Conservation (phyloP, 2,329 filamentous ascomycete genomes). For the Graphilbum fragrans region DNA sequence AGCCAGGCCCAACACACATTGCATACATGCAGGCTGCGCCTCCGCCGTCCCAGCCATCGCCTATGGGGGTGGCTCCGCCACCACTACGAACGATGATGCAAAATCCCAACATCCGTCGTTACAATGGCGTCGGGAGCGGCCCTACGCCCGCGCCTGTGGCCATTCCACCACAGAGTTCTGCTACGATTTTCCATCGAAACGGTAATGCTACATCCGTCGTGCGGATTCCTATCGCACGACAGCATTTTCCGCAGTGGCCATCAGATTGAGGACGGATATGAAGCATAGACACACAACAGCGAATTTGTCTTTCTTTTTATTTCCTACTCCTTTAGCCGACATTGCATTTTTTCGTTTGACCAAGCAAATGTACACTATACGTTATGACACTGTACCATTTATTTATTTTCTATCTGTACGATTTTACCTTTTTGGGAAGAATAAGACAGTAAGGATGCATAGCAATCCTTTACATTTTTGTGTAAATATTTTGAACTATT, state of each 20-base stretch:
- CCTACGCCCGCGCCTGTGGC: slow-evolving; percentile 1
- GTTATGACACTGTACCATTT: no score
- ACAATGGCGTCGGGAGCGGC: neutral
- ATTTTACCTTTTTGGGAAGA: no score
- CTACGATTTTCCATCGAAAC: slow-evolving; percentile 3
- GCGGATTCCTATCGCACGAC: slow-evolving; percentile 7
- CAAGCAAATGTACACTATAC: no score
- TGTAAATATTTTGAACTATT: no score
- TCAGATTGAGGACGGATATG: neutral
- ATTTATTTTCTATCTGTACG: no score
- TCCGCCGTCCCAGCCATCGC: no score
- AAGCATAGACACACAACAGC: neutral
- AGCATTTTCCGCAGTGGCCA: neutral
- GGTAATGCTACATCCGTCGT: slow-evolving; percentile 5
- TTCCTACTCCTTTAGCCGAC: neutral
- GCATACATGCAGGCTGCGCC: no score
- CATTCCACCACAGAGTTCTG: slow-evolving; percentile 1
- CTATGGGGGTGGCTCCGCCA: no score
- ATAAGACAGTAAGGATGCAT: no score
- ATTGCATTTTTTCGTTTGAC: neutral
- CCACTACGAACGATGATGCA: no score
- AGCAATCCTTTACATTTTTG: no score
- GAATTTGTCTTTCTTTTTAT: neutral
- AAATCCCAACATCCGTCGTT: neutral
- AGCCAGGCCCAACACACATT: no score